These are phyloP conservation scores for Aspergillus spinulosporus DNA, from an alignment of 2,329 filamentous ascomycete genomes.

Conservation along the genomic window DNA sequence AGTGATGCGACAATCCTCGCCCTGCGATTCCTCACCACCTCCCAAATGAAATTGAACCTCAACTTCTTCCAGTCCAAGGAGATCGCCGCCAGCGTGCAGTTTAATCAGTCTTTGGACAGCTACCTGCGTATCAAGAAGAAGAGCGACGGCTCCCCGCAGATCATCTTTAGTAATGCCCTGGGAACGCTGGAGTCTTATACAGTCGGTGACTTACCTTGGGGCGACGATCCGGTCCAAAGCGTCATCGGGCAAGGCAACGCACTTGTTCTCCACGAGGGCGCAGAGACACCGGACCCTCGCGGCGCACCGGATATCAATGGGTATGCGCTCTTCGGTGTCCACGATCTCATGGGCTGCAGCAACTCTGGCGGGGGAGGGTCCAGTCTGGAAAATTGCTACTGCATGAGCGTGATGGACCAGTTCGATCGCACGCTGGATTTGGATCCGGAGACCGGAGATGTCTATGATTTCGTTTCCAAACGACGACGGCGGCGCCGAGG, in stretches of 20 bases:
- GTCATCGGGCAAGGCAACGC: constrained; percentile 2
- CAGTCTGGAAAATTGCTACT: background rate
- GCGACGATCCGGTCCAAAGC: constrained; percentile 1
- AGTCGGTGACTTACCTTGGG: constrained; percentile 4
- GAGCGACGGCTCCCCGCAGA: constrained; percentile 1
- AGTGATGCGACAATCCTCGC: constrained; percentile 6
- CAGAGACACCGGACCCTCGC: constrained; percentile 2
- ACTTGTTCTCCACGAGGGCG: constrained; percentile 7
- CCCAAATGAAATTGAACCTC: constrained; percentile 8
- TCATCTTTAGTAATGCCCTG: constrained; percentile 2
- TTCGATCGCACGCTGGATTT: constrained; percentile 8
- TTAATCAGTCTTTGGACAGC: constrained; percentile 1
- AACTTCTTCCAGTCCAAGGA: constrained; percentile 7
- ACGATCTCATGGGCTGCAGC: constrained; percentile 10
- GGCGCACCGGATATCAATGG: constrained; percentile 4
- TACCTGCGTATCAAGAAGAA: too few species aligned
- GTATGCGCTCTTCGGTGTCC: constrained; percentile 7
- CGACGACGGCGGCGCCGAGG: background rate
- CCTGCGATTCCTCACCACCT: constrained; percentile 6
- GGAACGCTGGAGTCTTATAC: constrained; percentile 4
- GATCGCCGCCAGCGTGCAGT: constrained; percentile 3
- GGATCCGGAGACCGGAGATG: constrained; percentile 4
- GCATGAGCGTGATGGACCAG: constrained; percentile 7
- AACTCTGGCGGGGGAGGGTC: background rate
- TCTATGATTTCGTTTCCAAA: constrained; percentile 1